phyloP scores from a whole-genome alignment of 441 rosid species.

The Macaranga tanarius region DNA sequence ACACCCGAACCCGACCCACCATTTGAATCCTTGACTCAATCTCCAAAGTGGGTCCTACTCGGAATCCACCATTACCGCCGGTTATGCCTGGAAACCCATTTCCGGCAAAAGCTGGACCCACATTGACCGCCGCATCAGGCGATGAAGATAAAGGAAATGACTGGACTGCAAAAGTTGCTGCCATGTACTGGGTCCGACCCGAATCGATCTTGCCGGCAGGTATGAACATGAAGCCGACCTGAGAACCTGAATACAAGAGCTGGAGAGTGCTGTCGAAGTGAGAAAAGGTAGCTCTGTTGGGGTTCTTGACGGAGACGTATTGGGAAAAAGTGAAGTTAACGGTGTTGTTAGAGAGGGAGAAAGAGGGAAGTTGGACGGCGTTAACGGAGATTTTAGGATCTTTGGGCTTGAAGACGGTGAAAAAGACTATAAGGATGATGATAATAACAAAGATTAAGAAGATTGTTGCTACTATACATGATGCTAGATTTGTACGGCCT shows the following conservation, averaged over 20 bases:
- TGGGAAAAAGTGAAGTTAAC: conserved; percentile 87
- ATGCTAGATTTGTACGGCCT: conserved; percentile 76
- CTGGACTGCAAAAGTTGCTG: conserved; percentile 74
- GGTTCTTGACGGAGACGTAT: conserved; percentile 79
- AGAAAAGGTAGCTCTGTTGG: conserved; percentile 74
- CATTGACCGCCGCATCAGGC: conserved; percentile 32
- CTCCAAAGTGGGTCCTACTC: conserved; percentile 83
- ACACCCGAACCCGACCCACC: conserved; percentile 84
- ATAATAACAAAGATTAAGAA: conserved; percentile 69
- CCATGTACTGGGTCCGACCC: conserved; percentile 80
- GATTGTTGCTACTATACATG: conserved; percentile 80
- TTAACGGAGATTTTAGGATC: conserved; percentile 84
- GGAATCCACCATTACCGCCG: conserved; percentile 33
- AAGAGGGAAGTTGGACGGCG: conserved; percentile 90
- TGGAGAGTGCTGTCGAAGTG: conserved; percentile 89
- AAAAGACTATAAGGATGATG: conserved; percentile 67
- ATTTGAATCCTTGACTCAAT: conserved; percentile 73
- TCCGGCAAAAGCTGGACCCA: conserved; percentile 27
- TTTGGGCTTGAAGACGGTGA: conserved; percentile 83
- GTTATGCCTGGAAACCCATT: conserved; percentile 26
- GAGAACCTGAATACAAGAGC: conserved; percentile 77
- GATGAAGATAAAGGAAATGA: conserved; percentile 59
- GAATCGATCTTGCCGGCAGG: conserved; percentile 89
- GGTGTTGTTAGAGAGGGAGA: conserved; percentile 75
- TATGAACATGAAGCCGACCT: conserved; percentile 90